These are phyloP conservation scores for Grifola frondosa DNA, from an alignment of 1,284 basidiomycete species.

Conservation along the genomic window DNA sequence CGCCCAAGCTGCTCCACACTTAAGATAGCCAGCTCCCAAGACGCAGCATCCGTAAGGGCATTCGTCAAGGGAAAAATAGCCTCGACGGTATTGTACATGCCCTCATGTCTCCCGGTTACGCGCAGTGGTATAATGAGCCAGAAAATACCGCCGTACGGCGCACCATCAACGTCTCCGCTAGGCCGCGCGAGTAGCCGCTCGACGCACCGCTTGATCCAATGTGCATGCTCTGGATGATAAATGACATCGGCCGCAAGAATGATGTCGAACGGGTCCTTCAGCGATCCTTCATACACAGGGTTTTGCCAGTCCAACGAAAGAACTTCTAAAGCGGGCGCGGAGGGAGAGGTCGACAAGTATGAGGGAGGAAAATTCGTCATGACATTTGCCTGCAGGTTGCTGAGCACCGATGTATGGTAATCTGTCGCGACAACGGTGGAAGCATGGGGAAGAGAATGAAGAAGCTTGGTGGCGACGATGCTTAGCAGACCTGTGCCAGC, in stretches of 20 bases:
- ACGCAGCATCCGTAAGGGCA: not conserved
- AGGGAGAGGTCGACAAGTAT: conserved; percentile 1
- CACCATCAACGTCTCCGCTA: no score
- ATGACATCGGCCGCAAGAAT: conserved; percentile 72
- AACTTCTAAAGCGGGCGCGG: conserved; percentile 38
- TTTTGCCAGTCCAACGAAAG: conserved; percentile 69
- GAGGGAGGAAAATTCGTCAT: conserved; percentile 49
- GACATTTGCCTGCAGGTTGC: conserved; percentile 70
- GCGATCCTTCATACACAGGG: conserved; percentile 13
- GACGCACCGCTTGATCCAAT: conserved; percentile 64
- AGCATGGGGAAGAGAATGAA: conserved; percentile 27
- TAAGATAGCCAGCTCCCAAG: conserved; percentile 41
- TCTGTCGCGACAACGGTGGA: conserved; percentile 69
- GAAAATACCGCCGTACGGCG: conserved; percentile 46
- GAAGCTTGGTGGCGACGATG: conserved; percentile 64
- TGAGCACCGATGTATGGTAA: conserved; percentile 75
- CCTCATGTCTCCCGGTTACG: conserved; percentile 65
- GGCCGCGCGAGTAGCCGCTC: conserved; percentile 49
- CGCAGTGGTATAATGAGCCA: conserved; percentile 74
- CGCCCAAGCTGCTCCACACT: conserved; percentile 45
- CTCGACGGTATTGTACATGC: conserved; percentile 57
- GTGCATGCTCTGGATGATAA: conserved; percentile 66
- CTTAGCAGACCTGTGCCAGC: conserved; percentile 86
- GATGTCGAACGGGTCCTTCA: conserved; percentile 41
- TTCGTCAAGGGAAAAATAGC: conserved; percentile 46